Conservation (phyloP, 2,329 filamentous ascomycete genomes). For the Aureobasidium leucospermi region DNA sequence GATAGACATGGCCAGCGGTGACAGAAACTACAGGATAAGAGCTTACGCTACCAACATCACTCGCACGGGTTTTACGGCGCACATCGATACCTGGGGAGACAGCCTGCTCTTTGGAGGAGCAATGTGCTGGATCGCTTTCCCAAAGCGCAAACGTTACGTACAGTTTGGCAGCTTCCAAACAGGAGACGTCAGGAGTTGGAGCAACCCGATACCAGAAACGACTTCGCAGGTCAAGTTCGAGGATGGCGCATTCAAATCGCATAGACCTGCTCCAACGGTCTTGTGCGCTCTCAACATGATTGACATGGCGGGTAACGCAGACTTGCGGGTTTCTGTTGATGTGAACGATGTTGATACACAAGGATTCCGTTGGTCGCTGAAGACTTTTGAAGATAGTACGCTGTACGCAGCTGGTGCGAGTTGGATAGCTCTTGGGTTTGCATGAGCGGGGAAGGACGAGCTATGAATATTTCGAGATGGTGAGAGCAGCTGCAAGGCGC, state of each 20-base stretch:
- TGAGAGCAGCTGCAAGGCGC: neutral
- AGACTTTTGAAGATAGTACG: slow-evolving; percentile 19
- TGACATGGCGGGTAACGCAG: slow-evolving; percentile 23
- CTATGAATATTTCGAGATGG: no score
- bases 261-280: slow-evolving; percentile 19
- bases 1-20: slow-evolving; percentile 20
- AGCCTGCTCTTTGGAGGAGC: slow-evolving; percentile 22
- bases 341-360: slow-evolving; percentile 20
- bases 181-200: slow-evolving; percentile 20
- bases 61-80: slow-evolving; percentile 21
- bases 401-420: slow-evolving; percentile 23
- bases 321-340: slow-evolving; percentile 21
- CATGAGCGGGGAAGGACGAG: neutral
- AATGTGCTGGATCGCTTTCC: slow-evolving; percentile 27
- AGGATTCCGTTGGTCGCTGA: slow-evolving; percentile 24
- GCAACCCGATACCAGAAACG: slow-evolving; percentile 17
- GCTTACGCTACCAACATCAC: slow-evolving; percentile 20
- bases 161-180: slow-evolving; percentile 23
- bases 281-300: slow-evolving; percentile 24
- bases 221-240: slow-evolving; percentile 20
- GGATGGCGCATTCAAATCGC: slow-evolving; percentile 16
- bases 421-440: slow-evolving; percentile 22
- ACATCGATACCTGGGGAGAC: slow-evolving; percentile 26
- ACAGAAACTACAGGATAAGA: slow-evolving; percentile 21
- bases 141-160: slow-evolving; percentile 21